phyloP scores from a whole-genome alignment of 2,329 filamentous ascomycete species.

The Metarhizium brunneum region DNA sequence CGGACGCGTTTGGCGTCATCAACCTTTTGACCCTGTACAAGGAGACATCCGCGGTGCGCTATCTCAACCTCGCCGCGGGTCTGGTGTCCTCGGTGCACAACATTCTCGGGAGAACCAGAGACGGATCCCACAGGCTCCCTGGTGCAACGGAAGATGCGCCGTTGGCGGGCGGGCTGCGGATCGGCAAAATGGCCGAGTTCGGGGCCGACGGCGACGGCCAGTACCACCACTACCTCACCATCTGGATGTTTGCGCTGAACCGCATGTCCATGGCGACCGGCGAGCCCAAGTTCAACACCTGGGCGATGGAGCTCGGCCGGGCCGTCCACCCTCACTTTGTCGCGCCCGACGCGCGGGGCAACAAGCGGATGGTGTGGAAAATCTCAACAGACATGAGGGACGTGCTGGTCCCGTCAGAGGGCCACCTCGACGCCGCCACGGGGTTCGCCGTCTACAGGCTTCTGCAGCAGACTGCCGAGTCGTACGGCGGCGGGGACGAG shows the following conservation, averaged over 20 bases:
- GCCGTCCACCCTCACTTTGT: constrained; percentile 46
- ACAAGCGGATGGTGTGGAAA: constrained; percentile 44
- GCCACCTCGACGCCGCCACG: constrained; percentile 46
- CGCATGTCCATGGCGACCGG: constrained; percentile 38
- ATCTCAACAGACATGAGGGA: constrained; percentile 37
- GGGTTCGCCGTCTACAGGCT: constrained; percentile 42
- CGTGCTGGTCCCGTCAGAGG: constrained; percentile 39
- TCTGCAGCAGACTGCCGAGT: constrained; percentile 31
- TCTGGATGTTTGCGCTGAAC: constrained; percentile 56
- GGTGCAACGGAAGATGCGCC: constrained; percentile 42
- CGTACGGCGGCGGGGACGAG: constrained; percentile 6
- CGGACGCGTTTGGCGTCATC: constrained; percentile 49
- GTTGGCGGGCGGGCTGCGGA: constrained; percentile 44
- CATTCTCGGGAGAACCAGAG: constrained; percentile 41
- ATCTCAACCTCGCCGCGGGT: constrained; percentile 37
- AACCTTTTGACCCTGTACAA: constrained; percentile 47
- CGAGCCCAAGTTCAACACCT: constrained; percentile 36
- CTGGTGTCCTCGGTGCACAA: constrained; percentile 43
- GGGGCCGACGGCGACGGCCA: constrained; percentile 48
- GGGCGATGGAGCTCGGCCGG: constrained; percentile 41
- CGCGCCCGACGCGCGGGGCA: constrained; percentile 8
- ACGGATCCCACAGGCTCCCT: constrained; percentile 35
- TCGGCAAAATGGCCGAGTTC: constrained; percentile 41
- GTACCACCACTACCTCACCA: constrained; percentile 51
- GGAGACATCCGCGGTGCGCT: constrained; percentile 26